Evolutionary conservation across 495 filamentous ascomycete species (phyloP).

Genomic region (Podospora fimiseda): DNA sequence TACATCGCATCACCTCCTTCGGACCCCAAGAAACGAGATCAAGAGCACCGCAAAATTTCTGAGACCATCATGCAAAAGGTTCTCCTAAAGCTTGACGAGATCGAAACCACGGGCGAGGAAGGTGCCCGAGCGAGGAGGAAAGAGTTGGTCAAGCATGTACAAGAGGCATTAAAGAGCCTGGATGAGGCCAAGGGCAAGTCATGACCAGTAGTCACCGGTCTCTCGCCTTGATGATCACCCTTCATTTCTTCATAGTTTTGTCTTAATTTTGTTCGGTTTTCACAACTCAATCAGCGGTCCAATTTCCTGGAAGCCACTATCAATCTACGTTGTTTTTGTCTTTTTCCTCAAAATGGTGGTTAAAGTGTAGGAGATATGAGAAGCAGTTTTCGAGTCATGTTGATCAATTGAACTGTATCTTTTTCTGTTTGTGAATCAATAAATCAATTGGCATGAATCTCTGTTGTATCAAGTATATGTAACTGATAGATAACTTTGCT

Average conservation of each 20-base stretch:
- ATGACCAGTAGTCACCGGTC: no score
- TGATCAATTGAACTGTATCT: no score
- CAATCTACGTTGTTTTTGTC: no score
- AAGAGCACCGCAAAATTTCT: conserved; percentile 71
- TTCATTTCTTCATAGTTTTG: no score
- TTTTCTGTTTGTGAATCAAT: no score
- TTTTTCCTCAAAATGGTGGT: no score
- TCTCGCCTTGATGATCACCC: neutral
- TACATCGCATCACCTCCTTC: conserved; percentile 61
- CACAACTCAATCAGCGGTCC: neutral
- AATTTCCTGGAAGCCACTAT: no score
- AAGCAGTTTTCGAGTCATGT: no score
- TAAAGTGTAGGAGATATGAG: no score
- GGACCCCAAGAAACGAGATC: conserved; percentile 63
- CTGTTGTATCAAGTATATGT: no score
- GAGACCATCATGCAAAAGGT: conserved; percentile 82
- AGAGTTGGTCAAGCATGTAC: conserved; percentile 69
- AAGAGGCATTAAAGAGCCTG: conserved; percentile 55
- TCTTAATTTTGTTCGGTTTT: neutral
- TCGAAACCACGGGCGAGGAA: conserved; percentile 64
- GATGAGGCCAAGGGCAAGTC: conserved; percentile 39
- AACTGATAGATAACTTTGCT: no score
- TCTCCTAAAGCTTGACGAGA: conserved; percentile 75
- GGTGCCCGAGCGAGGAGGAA: conserved; percentile 60
- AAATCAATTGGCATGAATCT: no score